Conservation (phyloP, 495 filamentous ascomycete genomes). For the Xylaria bambusicola region DNA sequence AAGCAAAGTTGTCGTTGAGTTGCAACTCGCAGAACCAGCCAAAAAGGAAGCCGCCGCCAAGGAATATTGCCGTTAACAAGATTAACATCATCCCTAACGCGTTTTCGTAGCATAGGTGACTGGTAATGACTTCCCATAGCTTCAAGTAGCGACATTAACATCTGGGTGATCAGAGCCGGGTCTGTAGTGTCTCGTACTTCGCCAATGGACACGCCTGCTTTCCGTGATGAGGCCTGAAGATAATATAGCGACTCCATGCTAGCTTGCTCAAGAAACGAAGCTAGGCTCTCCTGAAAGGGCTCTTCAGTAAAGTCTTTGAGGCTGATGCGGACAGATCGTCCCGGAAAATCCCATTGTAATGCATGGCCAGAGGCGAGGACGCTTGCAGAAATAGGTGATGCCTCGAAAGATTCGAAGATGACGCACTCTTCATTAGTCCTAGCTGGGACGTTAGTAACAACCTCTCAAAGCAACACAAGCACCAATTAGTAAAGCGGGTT, state of each 20-base stretch:
- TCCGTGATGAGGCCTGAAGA: constrained; percentile 52
- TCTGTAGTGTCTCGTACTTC: constrained; percentile 59
- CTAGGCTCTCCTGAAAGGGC: constrained; percentile 51
- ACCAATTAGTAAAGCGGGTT: too few species aligned
- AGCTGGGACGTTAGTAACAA: background rate
- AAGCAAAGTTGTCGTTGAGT: constrained; percentile 51
- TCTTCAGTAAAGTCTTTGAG: constrained; percentile 42
- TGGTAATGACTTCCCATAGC: constrained; percentile 43
- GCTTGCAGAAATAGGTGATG: constrained; percentile 50
- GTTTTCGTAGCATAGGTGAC: constrained; percentile 49
- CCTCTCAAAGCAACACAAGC: too few species aligned
- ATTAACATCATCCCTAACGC: constrained; percentile 61
- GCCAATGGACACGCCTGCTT: constrained; percentile 46
- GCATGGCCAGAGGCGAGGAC: constrained; percentile 40
- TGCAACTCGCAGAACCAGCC: constrained; percentile 59
- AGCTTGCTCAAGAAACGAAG: constrained; percentile 59
- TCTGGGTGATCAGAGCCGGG: constrained; percentile 55
- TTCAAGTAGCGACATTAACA: constrained; percentile 60
- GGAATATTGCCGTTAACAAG: constrained; percentile 48
- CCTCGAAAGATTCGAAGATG: constrained; percentile 58
- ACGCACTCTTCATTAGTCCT: constrained; percentile 26
- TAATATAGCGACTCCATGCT: constrained; percentile 55
- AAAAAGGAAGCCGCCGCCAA: constrained; percentile 59
- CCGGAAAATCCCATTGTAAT: constrained; percentile 45
- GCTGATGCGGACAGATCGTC: constrained; percentile 44